These are phyloP conservation scores for Cercophora scortea DNA, from an alignment of 495 filamentous ascomycete species.

Conservation along the genomic window DNA sequence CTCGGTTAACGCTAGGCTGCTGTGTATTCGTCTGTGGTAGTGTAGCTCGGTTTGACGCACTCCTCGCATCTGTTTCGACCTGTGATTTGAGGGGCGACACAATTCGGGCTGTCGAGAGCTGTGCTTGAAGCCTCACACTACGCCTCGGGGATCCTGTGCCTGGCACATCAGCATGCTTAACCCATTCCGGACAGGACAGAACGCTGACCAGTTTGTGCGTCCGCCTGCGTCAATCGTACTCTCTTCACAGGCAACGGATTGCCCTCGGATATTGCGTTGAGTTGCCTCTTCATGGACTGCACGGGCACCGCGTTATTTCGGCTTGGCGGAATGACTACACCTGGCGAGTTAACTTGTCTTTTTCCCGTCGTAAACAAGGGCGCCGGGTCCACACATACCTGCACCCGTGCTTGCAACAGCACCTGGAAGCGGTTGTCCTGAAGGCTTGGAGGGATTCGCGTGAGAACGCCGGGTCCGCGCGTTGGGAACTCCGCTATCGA, in stretches of 20 bases:
- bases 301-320: slow-evolving; percentile 5
- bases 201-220: slow-evolving; percentile 3
- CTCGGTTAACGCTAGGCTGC: slow-evolving; percentile 5
- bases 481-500: slow-evolving; percentile 12
- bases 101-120: neutral
- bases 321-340: neutral
- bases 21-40: neutral
- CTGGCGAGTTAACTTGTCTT: neutral
- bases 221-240: slow-evolving; percentile 12
- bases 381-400: slow-evolving; percentile 6
- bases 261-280: slow-evolving; percentile 9
- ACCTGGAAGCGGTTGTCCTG: slow-evolving; percentile 9
- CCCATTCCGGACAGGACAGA: neutral
- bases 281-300: slow-evolving; percentile 11
- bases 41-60: neutral
- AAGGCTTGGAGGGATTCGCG: slow-evolving; percentile 6
- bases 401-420: slow-evolving; percentile 6
- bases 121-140: neutral
- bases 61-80: neutral
- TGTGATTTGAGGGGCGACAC: neutral
- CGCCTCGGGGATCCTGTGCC: neutral
- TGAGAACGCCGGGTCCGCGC: slow-evolving; percentile 6
- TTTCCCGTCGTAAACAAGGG: neutral
- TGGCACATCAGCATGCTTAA: neutral
- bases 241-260: slow-evolving; percentile 12